Evolutionary conservation across 208 protist genomes (phyloP).

Genomic region (Vickermania ingenoplastis): DNA sequence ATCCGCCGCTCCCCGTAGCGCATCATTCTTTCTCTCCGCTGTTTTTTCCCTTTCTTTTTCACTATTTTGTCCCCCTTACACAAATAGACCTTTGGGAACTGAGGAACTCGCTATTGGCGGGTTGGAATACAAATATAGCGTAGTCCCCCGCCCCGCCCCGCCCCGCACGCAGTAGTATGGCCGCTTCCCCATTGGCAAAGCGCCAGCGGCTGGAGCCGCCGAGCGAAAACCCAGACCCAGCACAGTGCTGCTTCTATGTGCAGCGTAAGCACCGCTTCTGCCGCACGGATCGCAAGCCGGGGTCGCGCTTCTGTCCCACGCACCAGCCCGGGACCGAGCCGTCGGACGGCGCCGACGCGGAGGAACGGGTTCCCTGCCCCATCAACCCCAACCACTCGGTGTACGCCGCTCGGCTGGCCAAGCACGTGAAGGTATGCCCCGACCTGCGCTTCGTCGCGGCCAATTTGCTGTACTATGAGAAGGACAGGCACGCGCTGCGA

Average conservation of each 20-base stretch:
- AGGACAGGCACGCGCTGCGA: conserved; percentile 33
- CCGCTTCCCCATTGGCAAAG: neutral
- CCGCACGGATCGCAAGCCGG: conserved; percentile 23
- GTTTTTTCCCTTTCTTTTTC: neutral
- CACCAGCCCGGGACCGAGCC: conserved; percentile 21
- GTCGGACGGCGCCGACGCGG: neutral
- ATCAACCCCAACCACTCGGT: conserved; percentile 75
- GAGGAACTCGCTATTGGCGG: conserved; percentile 1
- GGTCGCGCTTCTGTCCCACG: conserved; percentile 46
- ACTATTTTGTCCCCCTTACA: neutral
- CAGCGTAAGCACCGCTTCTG: conserved; percentile 64
- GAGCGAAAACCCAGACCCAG: conserved; percentile 32
- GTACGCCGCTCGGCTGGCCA: conserved; percentile 37
- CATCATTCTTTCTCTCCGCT: conserved; percentile 1
- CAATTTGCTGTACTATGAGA: conserved; percentile 36
- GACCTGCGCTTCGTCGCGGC: conserved; percentile 40
- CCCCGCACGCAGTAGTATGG: no score
- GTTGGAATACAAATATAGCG: no score
- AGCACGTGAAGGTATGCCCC: conserved; percentile 62
- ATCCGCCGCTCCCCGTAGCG: no score
- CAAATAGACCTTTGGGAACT: neutral
- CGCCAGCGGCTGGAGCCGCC: conserved; percentile 12
- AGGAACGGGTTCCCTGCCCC: conserved; percentile 50
- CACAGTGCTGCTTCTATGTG: conserved; percentile 50
- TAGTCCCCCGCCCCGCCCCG: no score